Conservation (phyloP, 768 basidiomycete species). For the Coprinellus micaceus region DNA sequence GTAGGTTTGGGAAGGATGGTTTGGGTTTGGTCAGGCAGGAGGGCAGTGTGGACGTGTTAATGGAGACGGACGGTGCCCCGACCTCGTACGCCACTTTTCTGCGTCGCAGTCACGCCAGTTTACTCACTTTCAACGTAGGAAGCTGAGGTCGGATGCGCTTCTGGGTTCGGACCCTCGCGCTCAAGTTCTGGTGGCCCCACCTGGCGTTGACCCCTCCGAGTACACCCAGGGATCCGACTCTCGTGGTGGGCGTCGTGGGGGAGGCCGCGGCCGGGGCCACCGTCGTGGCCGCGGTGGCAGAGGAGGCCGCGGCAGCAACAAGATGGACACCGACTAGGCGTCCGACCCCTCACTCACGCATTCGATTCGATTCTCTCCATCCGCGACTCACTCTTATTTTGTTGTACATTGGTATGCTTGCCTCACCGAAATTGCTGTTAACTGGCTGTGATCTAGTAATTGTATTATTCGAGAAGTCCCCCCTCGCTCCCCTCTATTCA, state of each 20-base stretch:
- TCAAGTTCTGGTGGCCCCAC: conserved; percentile 63
- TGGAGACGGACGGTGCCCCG: conserved; percentile 42
- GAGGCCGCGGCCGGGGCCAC: conserved; percentile 36
- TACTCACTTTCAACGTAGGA: conserved; percentile 40
- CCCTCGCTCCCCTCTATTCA: neutral
- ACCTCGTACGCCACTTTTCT: conserved; percentile 49
- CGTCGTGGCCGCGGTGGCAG: conserved; percentile 35
- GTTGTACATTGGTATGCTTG: conserved; percentile 3
- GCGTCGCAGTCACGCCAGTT: neutral
- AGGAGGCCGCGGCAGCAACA: conserved; percentile 31
- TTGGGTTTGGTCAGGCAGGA: conserved; percentile 51
- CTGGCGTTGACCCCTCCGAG: conserved; percentile 55
- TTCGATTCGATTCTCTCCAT: neutral
- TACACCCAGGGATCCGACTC: conserved; percentile 36
- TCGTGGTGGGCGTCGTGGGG: conserved; percentile 36
- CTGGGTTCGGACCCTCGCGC: conserved; percentile 62
- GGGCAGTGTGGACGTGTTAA: conserved; percentile 57
- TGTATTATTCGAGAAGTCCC: neutral
- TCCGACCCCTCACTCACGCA: neutral
- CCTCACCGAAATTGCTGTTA: neutral
- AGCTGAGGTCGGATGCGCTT: conserved; percentile 82
- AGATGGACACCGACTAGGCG: conserved; percentile 54
- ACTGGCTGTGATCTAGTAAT: neutral
- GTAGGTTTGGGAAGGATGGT: conserved; percentile 52
- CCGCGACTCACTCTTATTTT: neutral